Percentiles rank a stretch among this genome's conserved stretches.
Conservation (phyloP, 495 filamentous ascomycete species). For the Staphylotrichum longicolle region DNA sequence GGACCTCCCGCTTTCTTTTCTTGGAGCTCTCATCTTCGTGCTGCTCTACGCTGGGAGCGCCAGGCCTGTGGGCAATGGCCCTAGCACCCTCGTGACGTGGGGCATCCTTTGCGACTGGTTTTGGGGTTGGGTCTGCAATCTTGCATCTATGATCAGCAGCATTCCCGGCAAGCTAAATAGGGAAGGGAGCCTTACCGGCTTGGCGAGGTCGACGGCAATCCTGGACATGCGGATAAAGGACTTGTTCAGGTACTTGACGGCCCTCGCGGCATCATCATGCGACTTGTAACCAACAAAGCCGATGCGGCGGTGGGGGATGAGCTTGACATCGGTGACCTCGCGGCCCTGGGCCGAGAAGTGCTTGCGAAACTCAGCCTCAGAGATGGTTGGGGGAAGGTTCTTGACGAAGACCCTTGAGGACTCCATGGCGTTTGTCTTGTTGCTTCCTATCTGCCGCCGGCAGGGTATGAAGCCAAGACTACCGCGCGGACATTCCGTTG, state of each 20-base stretch:
- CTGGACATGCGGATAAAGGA: slow-evolving; percentile 96
- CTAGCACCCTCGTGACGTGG: slow-evolving; percentile 18
- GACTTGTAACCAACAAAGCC: slow-evolving; percentile 95
- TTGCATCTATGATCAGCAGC: slow-evolving; percentile 28
- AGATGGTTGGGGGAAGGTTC: slow-evolving; percentile 71
- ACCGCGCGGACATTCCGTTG: slow-evolving; percentile 28
- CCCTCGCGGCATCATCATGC: slow-evolving; percentile 70
- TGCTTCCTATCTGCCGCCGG: slow-evolving; percentile 25
- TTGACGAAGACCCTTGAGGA: slow-evolving; percentile 91
- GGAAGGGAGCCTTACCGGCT: slow-evolving; percentile 57
- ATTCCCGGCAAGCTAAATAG: slow-evolving; percentile 1
- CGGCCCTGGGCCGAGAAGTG: slow-evolving; percentile 75
- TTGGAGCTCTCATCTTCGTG: slow-evolving; percentile 27
- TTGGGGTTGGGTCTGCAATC: slow-evolving; percentile 29
- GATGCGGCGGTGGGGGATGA: slow-evolving; percentile 83
- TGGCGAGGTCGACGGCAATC: slow-evolving; percentile 86
- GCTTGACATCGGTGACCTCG: slow-evolving; percentile 82
- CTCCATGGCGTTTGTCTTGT: slow-evolving; percentile 42
- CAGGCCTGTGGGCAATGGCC: slow-evolving; percentile 9
- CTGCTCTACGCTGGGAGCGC: slow-evolving; percentile 17
- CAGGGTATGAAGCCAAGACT: slow-evolving; percentile 25
- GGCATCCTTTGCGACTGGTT: slow-evolving; percentile 19
- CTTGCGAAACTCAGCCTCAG: slow-evolving; percentile 75
- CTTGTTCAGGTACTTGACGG: slow-evolving; percentile 91
- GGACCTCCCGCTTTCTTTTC: slow-evolving; percentile 54